phyloP scores from a whole-genome alignment of 75 land plant species.

The Picea sitchensis region DNA sequence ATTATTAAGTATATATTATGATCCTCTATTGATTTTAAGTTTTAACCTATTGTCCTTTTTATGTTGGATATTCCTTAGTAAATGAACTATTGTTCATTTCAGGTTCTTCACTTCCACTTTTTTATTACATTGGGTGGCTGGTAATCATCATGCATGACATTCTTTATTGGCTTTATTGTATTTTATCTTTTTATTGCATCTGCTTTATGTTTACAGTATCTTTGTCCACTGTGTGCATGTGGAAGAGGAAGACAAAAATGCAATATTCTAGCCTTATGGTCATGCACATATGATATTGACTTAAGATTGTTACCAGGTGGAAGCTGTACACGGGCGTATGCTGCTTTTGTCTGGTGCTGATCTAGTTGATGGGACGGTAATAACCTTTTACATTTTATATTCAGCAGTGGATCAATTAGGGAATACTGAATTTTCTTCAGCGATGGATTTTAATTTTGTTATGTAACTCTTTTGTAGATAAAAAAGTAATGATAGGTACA shows the following conservation, averaged over 20 bases:
- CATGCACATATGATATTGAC: background rate
- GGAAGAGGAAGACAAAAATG: background rate
- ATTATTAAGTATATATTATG: no score
- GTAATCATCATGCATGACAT: background rate
- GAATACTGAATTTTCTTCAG: background rate
- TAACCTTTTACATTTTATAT: constrained; percentile 7
- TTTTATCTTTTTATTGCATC: background rate
- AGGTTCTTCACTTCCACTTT: no score
- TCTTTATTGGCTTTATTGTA: background rate
- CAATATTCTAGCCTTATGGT: background rate
- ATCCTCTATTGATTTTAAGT: no score
- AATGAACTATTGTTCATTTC: no score
- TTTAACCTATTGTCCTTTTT: no score
- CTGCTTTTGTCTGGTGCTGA: constrained; percentile 94
- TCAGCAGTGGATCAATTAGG: background rate
- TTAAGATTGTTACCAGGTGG: constrained; percentile 49
- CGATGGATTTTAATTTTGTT: background rate
- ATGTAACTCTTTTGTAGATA: background rate
- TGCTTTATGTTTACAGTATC: background rate
- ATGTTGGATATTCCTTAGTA: no score
- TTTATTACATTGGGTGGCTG: no score
- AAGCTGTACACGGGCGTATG: constrained; percentile 66
- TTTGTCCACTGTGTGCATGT: background rate
- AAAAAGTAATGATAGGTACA: background rate
- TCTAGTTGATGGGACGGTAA: constrained; percentile 99